Evolutionary conservation across 2,329 filamentous ascomycete species (phyloP), one percentile per base, ranked within the genome.

Genomic region (Apiospora pterosperma): DNA sequence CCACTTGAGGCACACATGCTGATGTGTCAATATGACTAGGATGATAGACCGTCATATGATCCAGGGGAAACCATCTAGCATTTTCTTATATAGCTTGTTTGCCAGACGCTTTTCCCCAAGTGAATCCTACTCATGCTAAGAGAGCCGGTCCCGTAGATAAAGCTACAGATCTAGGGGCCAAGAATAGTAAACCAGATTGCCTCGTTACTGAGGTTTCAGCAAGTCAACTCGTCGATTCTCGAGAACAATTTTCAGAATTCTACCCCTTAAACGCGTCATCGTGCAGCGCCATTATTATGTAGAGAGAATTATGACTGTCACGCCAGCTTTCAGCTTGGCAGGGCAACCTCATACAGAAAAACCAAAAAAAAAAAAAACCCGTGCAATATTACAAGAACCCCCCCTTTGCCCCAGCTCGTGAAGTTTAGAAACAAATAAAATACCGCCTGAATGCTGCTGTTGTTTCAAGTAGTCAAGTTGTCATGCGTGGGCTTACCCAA

Each of bases 401-500:
- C n/a, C 48, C 25, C 34, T 34, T 34, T 34, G 21, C 48, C 48
- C 48, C 48, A 55, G 48, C 48, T 55, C 48, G 31, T 55, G 48
- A n/a, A 34, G 7, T 19, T 55, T 11, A 34, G 48, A 55, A 55
- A 34, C 48, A 23, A 52, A 55, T 34, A 55, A 55, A 55, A 55
- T 55, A 55, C 48, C 28, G 48, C 48, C 48, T 55, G 48, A 55
- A 55, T 55, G 48, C 48, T 55, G 48, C 48, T 55, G 48, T 28
- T 55, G 48, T 34, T 55, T 34, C 48, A 55, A 55, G 48, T 55
- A 34, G 48, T 55, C 48, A 34, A 55, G 21, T 19, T 34, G 48
- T 55, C 48, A 55, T 55, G 21, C 28, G n/a, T 31, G 16, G 48
- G 48, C 48, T 19, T 55, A 16, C 48, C 48, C 28, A 19, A 34